Evolutionary conservation across 2,329 filamentous ascomycete species (phyloP).

Genomic region (Arthroderma sp.): DNA sequence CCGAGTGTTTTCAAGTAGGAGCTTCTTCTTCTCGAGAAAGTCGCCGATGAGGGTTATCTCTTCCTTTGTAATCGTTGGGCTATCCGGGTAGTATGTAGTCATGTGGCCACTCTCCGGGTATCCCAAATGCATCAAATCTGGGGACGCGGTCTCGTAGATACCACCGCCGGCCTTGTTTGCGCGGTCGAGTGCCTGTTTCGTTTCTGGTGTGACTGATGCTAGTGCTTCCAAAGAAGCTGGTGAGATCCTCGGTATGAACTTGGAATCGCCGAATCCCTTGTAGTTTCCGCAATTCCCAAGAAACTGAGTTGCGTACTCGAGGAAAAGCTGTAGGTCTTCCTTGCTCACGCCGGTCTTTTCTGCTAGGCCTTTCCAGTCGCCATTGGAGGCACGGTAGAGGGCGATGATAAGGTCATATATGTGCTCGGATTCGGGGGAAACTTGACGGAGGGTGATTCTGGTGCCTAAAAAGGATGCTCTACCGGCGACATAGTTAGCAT

Average conservation of each 20-base stretch:
- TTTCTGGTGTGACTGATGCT: slow-evolving; percentile 45
- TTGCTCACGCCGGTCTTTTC: slow-evolving; percentile 51
- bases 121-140: slow-evolving; percentile 59
- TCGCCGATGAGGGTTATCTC: slow-evolving; percentile 62
- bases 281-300: slow-evolving; percentile 73
- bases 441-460: slow-evolving; percentile 65
- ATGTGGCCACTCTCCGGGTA: slow-evolving; percentile 63
- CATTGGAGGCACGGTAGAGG: slow-evolving; percentile 51
- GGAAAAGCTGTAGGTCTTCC: slow-evolving; percentile 52
- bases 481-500: background rate
- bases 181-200: slow-evolving; percentile 51
- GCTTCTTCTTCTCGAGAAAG: slow-evolving; percentile 57
- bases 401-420: slow-evolving; percentile 72
- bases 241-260: slow-evolving; percentile 62
- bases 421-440: slow-evolving; percentile 66
- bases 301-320: slow-evolving; percentile 68
- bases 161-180: slow-evolving; percentile 47
- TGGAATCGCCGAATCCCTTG: slow-evolving; percentile 75
- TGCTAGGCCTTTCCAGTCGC: slow-evolving; percentile 58
- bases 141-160: slow-evolving; percentile 55
- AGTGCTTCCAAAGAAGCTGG: slow-evolving; percentile 52
- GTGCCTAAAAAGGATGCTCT: slow-evolving; percentile 67
- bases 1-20: slow-evolving; percentile 64
- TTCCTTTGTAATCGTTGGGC: slow-evolving; percentile 56
- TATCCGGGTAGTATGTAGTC: slow-evolving; percentile 72